These are phyloP conservation scores for Diaporthe citrichinensis DNA, from an alignment of 2,329 filamentous ascomycete genomes.

Conservation along the genomic window DNA sequence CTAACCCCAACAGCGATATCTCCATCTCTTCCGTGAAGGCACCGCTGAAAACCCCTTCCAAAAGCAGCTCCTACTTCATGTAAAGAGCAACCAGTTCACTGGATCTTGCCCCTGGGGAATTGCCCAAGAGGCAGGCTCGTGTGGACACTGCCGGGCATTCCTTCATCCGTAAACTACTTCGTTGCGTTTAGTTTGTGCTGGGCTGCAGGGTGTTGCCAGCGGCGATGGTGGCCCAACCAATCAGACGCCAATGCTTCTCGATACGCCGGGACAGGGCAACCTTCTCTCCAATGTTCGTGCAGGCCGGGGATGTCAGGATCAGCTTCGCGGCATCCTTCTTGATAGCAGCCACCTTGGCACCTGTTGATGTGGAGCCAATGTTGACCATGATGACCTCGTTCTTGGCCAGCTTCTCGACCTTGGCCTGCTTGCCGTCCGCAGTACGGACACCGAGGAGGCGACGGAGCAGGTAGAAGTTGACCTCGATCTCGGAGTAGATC, in stretches of 20 bases:
- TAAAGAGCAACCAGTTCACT: neutral
- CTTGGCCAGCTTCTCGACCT: constrained; percentile 98
- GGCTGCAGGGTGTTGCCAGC: constrained; percentile 54
- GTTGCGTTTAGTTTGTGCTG: constrained; percentile 41
- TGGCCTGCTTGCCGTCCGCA: constrained; percentile 98
- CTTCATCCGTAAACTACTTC: neutral
- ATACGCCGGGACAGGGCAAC: constrained; percentile 96
- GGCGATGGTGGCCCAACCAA: constrained; percentile 89
- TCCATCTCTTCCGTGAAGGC: neutral
- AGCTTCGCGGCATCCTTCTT: constrained; percentile 98
- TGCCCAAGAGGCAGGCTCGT: neutral
- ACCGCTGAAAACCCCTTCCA: neutral
- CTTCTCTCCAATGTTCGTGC: constrained; percentile 98
- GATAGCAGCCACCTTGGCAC: constrained; percentile 96
- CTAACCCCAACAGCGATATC: neutral
- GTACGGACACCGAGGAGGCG: constrained; percentile 96
- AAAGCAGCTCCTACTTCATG: neutral
- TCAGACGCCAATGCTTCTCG: constrained; percentile 98
- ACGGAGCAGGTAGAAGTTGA: constrained; percentile 98
- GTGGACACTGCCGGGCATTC: neutral
- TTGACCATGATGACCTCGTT: constrained; percentile 99
- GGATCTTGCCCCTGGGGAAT: neutral
- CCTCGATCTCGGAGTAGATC: constrained; percentile 98
- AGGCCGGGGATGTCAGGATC: constrained; percentile 91
- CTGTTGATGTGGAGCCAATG: constrained; percentile 97